phyloP scores from a whole-genome alignment of 1,139 yeast species.

The Geotrichum carabidarum region DNA sequence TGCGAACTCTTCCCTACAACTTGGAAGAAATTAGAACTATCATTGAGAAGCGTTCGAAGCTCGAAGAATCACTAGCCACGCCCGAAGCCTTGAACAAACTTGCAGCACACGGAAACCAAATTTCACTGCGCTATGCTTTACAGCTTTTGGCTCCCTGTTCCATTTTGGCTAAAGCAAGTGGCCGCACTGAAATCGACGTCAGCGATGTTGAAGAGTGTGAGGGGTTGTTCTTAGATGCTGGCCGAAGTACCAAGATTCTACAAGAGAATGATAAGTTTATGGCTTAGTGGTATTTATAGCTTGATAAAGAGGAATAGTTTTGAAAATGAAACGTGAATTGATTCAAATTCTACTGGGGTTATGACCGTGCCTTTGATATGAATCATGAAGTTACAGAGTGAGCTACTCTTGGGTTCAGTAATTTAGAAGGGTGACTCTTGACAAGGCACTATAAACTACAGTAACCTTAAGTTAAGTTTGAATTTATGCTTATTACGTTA shows the following conservation, averaged over 20 bases:
- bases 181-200: conserved; percentile 62
- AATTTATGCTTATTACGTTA: no score
- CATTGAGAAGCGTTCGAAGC: conserved; percentile 70
- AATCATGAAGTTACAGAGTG: no score
- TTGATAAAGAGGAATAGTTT: background rate
- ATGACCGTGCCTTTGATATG: background rate
- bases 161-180: conserved; percentile 67
- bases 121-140: conserved; percentile 84
- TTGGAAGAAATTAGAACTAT: conserved; percentile 78
- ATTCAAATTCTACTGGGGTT: background rate
- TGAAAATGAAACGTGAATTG: background rate
- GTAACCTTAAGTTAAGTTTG: no score
- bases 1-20: conserved; percentile 82
- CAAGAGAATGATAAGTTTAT: conserved; percentile 40
- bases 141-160: conserved; percentile 91
- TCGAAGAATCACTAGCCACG: conserved; percentile 63
- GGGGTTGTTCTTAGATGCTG: conserved; percentile 77
- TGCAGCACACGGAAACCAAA: conserved; percentile 63
- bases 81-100: conserved; percentile 67
- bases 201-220: conserved; percentile 85
- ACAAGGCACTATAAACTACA: no score
- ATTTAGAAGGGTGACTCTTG: no score
- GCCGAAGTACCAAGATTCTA: conserved; percentile 74
- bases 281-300: conserved; percentile 20
- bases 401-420: no score